Evolutionary conservation across 768 basidiomycete genomes (phyloP), one percentile per base, ranked within the genome.

Genomic region (Scleroderma citrinum): DNA sequence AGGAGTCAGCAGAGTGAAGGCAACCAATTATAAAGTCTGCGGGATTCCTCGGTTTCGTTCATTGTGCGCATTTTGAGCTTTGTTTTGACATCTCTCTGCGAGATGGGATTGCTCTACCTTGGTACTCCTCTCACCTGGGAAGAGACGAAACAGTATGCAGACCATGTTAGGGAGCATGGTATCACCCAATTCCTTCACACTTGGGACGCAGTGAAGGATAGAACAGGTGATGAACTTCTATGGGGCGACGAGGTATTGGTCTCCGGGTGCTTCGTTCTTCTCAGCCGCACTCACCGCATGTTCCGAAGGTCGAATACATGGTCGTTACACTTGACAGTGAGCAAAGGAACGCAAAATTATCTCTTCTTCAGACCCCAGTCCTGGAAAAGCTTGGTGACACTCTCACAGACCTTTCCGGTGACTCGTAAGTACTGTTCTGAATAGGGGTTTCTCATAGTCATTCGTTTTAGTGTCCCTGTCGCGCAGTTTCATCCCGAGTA

Each of bases 401-500:
- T 38, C 83, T 87, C 19, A 69, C 77, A 42, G 81, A 83, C 56
- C 82, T 94, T 31, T 72, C 75, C 43, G 71, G 73, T 16, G 61
- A 63, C 44, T 71, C 77, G 85, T 87, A 65, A 57, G 83, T 69
- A 20, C 20, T 23, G 17, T 47, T 24, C 37, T 31, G 41, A 49
- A 8, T 34, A 31, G 3, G 37, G 19, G 44, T 19, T 21, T 26
- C 37, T 43, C 24, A 29, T 11, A 13, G 12, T 41, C 35, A 44
- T 55, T 47, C 30, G 39, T 40, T 52, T 32, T 51, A 92, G 87
- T 32, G 71, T 82, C 38, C 74, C 82, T 3, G 79, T 92, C 21
- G 96, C 96, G 2, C 87, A 85, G 12, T 98, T 94, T 62, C 96
- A 98, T 63, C 95, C 95, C 16, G 96, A 99, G 68, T 99, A 97